Conservation (phyloP, 208 protist genomes). For the Novymonas esmeraldas region DNA sequence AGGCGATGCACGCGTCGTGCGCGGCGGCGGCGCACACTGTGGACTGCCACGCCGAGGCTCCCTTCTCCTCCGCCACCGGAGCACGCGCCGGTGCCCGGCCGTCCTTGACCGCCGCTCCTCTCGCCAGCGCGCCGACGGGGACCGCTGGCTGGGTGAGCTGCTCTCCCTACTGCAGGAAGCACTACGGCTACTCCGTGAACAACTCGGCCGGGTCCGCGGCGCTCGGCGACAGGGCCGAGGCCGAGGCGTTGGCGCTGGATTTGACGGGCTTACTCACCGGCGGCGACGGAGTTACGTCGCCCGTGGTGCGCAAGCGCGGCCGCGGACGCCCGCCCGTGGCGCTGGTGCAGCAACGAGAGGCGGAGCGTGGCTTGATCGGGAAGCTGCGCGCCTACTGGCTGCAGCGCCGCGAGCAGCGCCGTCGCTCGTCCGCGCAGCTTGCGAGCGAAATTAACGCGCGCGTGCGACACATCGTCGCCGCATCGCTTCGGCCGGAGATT, state of each 20-base stretch:
- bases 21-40: constrained; percentile 56
- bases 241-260: constrained; percentile 42
- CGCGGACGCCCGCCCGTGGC: constrained; percentile 50
- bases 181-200: constrained; percentile 48
- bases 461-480: constrained; percentile 47
- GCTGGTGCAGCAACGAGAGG: constrained; percentile 38
- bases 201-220: constrained; percentile 35
- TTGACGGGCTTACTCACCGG: constrained; percentile 43
- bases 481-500: constrained; percentile 64
- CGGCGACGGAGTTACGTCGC: constrained; percentile 22
- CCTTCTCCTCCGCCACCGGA: not conserved
- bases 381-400: constrained; percentile 67
- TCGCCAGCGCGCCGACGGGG: not conserved
- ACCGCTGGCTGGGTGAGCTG: constrained; percentile 45
- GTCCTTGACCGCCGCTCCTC: not conserved
- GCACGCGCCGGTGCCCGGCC: not conserved
- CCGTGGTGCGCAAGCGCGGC: constrained; percentile 37
- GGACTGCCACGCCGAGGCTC: constrained; percentile 44
- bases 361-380: constrained; percentile 33
- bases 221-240: constrained; percentile 48
- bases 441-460: constrained; percentile 51
- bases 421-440: constrained; percentile 33
- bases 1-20: constrained; percentile 74
- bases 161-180: constrained; percentile 63
- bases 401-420: constrained; percentile 44